These are phyloP conservation scores for Pythium dissotocum DNA, from an alignment of 352 stramenopile species.

Conservation along the genomic window DNA sequence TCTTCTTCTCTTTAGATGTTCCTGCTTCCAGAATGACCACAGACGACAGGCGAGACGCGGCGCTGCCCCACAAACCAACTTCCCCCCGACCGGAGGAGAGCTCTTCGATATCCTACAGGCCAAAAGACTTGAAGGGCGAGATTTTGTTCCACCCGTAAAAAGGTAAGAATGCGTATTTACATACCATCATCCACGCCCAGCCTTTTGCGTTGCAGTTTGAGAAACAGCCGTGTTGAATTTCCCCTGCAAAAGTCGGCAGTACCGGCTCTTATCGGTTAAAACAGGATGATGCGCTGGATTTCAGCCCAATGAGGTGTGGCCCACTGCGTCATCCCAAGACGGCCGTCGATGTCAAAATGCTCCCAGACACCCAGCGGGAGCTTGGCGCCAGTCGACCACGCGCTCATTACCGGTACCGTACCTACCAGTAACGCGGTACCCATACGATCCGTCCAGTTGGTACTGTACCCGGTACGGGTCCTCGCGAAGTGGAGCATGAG, in stretches of 20 bases:
- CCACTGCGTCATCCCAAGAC: constrained; percentile 1
- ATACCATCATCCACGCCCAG: background rate
- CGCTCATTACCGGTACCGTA: too few species aligned
- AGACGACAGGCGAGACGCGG: constrained; percentile 16
- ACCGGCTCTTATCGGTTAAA: background rate
- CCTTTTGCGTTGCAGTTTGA: constrained; percentile 7
- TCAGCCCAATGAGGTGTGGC: background rate
- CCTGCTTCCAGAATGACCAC: constrained; percentile 49
- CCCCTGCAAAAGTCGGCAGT: background rate
- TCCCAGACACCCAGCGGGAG: background rate
- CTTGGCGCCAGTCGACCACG: background rate
- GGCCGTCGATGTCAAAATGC: constrained; percentile 17
- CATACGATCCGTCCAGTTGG: too few species aligned
- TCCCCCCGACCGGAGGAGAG: constrained; percentile 11
- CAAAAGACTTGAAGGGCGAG: constrained; percentile 3
- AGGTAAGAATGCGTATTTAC: background rate
- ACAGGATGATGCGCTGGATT: background rate
- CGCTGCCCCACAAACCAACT: constrained; percentile 15
- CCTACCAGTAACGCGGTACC: too few species aligned
- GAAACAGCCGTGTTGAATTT: constrained; percentile 14
- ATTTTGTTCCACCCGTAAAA: background rate
- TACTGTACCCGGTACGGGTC: too few species aligned
- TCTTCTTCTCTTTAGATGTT: constrained; percentile 11
- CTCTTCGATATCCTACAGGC: constrained; percentile 6
- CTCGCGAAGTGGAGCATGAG: too few species aligned